Conservation (phyloP, 805 yeast genomes). For the Candida sanyiensis region DNA sequence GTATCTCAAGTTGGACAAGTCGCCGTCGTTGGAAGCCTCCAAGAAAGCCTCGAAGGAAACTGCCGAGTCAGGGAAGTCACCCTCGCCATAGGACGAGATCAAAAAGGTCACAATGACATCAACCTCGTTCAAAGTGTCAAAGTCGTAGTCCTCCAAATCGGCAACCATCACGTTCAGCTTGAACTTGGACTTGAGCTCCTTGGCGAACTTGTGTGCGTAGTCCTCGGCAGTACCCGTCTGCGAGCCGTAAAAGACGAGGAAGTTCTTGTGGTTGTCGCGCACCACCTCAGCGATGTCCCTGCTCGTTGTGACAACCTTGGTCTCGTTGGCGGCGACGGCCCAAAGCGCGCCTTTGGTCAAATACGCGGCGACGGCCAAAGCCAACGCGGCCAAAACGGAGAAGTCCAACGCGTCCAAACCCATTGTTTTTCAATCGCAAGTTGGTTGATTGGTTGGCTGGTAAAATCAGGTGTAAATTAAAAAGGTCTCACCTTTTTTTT, state of each 20-base stretch:
- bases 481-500: not conserved
- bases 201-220: slow-evolving; percentile 83
- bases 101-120: slow-evolving; percentile 65
- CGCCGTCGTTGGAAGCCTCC: slow-evolving; percentile 47
- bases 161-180: slow-evolving; percentile 79
- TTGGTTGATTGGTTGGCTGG: too few species aligned
- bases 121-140: slow-evolving; percentile 64
- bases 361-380: slow-evolving; percentile 60
- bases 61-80: slow-evolving; percentile 97
- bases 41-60: slow-evolving; percentile 67
- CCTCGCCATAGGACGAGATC: slow-evolving; percentile 95
- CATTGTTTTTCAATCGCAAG: too few species aligned
- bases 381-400: slow-evolving; percentile 58
- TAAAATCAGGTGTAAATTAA: not conserved
- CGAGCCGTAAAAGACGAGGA: slow-evolving; percentile 81
- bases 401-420: slow-evolving; percentile 70
- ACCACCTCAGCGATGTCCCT: slow-evolving; percentile 58
- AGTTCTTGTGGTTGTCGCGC: slow-evolving; percentile 59
- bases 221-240: slow-evolving; percentile 99
- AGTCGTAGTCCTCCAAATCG: slow-evolving; percentile 86
- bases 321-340: slow-evolving; percentile 33
- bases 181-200: slow-evolving; percentile 78
- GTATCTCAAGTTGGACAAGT: slow-evolving; percentile 53
- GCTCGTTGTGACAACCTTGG: slow-evolving; percentile 34
- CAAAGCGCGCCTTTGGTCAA: slow-evolving; percentile 57